Evolutionary conservation across 176 grass and related monocot species (phyloP), one percentile per base, ranked within the genome.

Genomic region (Aegilops longissima): DNA sequence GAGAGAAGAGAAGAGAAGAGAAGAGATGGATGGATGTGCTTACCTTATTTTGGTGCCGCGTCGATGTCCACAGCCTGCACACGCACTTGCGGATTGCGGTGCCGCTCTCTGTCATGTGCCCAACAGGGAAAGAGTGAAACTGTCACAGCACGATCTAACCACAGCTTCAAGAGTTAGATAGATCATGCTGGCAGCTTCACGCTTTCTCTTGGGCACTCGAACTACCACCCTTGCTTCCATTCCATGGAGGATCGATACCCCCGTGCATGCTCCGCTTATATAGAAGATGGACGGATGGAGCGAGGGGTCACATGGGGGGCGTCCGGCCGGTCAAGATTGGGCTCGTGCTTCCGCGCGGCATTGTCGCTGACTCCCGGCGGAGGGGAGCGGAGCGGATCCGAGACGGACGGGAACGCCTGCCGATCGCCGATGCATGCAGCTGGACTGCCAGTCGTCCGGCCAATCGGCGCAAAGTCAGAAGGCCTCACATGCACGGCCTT

Each of bases 171-270:
- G 54, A 74, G 92, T 81, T 90, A 97, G 92, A 97, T 90, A 97
- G 92, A 97, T 97, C 94, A 94, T 97, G 94, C 94, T 97, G 94
- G 94, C 94, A 94, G 94, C 94, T 97, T 97, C 94, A 97, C 87
- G 85, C 78, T 78, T 94, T 95, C 90, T 42, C 88, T 86, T 77
- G 84, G 89, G 84, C 87, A n/a, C 92, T 40, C 67, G 17, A 8
- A 49, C 45, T 11, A 36, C 38, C 52, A 20, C 16, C 16, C 51
- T 18, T 18, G 52, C 52, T 56, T 56, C 20, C 49, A 2, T 0
- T 30, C 44, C 25, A 76, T 16, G n/a, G 54, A 9, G 34, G 78
- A 29, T 13, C 16, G 8, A 40, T 20, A 42, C 40, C 40, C 2
- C 40, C 40, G 11, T 12, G 23, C 73, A 31, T 2, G 33, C n/a